phyloP scores from a whole-genome alignment of 768 basidiomycete species.

The Calvatia gigantea region DNA sequence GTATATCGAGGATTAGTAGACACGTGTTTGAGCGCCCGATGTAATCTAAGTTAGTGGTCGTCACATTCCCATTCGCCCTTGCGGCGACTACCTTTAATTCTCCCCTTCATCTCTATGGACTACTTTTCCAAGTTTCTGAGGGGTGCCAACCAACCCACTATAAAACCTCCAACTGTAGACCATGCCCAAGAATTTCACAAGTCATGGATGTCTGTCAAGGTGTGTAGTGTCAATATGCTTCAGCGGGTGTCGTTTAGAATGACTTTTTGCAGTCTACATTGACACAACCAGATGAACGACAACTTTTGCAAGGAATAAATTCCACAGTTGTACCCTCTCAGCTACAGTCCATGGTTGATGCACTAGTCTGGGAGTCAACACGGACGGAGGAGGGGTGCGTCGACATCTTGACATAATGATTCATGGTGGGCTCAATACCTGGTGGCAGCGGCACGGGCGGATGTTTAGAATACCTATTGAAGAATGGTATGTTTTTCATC shows the following conservation, averaged over 20 bases:
- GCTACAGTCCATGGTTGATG: conserved; percentile 78
- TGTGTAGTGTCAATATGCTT: conserved; percentile 22
- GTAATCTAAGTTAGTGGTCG: not conserved
- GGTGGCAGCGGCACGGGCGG: conserved; percentile 71
- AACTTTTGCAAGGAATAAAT: conserved; percentile 74
- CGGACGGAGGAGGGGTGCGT: conserved; percentile 85
- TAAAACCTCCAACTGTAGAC: conserved; percentile 53
- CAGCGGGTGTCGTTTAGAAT: not conserved
- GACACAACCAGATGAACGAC: conserved; percentile 85
- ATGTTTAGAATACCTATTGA: conserved; percentile 88
- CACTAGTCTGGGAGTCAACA: conserved; percentile 82
- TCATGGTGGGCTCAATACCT: conserved; percentile 8
- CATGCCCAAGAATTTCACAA: conserved; percentile 69
- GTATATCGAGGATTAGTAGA: not conserved
- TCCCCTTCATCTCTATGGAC: conserved; percentile 48
- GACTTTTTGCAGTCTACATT: conserved; percentile 61
- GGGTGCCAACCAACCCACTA: conserved; percentile 35
- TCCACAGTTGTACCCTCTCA: conserved; percentile 78
- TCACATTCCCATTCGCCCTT: not conserved
- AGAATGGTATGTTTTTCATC: conserved; percentile 57
- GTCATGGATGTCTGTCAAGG: conserved; percentile 77
- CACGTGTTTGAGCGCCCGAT: conserved; percentile 1
- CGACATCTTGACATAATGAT: conserved; percentile 1
- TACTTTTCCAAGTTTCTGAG: conserved; percentile 83
- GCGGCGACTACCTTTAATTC: not conserved